These are phyloP conservation scores for Colletotrichum musae DNA, from an alignment of 2,329 filamentous ascomycete genomes.

Conservation along the genomic window DNA sequence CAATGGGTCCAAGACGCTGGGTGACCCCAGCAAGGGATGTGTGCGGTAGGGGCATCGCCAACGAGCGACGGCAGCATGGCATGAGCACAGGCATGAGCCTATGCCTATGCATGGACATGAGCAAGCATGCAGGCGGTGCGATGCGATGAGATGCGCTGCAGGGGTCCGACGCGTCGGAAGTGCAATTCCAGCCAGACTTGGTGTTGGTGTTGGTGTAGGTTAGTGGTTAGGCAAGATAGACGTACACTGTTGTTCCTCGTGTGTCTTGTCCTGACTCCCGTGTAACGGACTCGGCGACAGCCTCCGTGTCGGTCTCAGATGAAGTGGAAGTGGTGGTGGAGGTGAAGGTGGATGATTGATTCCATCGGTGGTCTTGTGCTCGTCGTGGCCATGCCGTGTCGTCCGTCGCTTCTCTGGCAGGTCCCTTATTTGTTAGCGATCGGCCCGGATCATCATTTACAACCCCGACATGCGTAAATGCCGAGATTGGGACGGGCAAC, in stretches of 20 bases:
- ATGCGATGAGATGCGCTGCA: not conserved
- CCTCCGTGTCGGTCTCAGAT: slow-evolving; percentile 20
- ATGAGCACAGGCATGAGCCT: not conserved
- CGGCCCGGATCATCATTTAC: slow-evolving; percentile 17
- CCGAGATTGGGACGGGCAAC: slow-evolving; percentile 24
- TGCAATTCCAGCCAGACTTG: no score
- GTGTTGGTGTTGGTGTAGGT: no score
- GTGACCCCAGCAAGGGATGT: slow-evolving; percentile 28
- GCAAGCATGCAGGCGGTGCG: not conserved
- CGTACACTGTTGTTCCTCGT: slow-evolving; percentile 1
- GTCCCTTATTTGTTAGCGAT: slow-evolving; percentile 6
- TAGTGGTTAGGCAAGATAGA: no score
- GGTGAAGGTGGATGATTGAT: no score
- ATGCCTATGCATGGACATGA: not conserved
- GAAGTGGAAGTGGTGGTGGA: not conserved
- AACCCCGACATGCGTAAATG: not conserved
- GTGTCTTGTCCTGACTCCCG: slow-evolving; percentile 15
- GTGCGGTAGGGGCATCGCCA: not conserved
- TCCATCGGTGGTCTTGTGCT: not conserved
- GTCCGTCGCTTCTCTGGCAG: not conserved
- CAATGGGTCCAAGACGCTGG: slow-evolving; percentile 22
- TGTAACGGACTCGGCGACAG: slow-evolving; percentile 16
- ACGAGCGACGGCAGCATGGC: not conserved
- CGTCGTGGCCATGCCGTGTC: not conserved
- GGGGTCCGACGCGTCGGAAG: no score